A percentile compares a stretch with the other conserved stretches of the same genome.
phyloP scores from a whole-genome alignment of 2,329 filamentous ascomycete species.

The Ascochyta clinopodiicola region DNA sequence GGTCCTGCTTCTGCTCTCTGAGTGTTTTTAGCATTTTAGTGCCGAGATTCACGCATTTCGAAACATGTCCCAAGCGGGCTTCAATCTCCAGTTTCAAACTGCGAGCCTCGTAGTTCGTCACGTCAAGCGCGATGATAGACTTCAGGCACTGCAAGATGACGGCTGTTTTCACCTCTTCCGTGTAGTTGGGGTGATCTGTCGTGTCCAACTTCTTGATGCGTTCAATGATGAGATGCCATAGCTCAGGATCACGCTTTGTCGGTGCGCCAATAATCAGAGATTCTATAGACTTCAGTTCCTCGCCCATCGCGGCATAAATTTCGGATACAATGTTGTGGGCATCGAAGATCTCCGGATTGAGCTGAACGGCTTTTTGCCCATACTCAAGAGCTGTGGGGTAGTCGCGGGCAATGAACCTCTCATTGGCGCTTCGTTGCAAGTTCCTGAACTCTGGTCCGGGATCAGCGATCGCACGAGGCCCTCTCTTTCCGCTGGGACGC shows the following conservation, averaged over 20 bases:
- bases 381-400: slow-evolving; percentile 57
- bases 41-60: slow-evolving; percentile 49
- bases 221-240: slow-evolving; percentile 65
- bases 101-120: slow-evolving; percentile 59
- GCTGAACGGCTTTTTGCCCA: slow-evolving; percentile 44
- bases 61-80: slow-evolving; percentile 52
- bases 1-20: slow-evolving; percentile 50
- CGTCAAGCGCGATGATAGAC: slow-evolving; percentile 61
- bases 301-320: slow-evolving; percentile 62
- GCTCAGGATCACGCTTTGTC: slow-evolving; percentile 61
- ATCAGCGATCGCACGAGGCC: slow-evolving; percentile 65
- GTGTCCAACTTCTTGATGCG: slow-evolving; percentile 58
- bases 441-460: slow-evolving; percentile 75
- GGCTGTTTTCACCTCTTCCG: slow-evolving; percentile 35
- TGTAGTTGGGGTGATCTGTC: slow-evolving; percentile 36
- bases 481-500: slow-evolving; percentile 43
- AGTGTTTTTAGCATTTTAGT: slow-evolving; percentile 61
- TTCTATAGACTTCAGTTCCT: slow-evolving; percentile 62
- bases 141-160: slow-evolving; percentile 41
- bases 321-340: slow-evolving; percentile 67
- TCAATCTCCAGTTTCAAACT: slow-evolving; percentile 63
- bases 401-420: slow-evolving; percentile 68
- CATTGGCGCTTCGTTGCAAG: slow-evolving; percentile 69
- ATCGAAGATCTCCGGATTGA: slow-evolving; percentile 68
- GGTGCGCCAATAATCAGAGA: slow-evolving; percentile 66